A percentile compares a stretch with the other conserved stretches of the same genome.
phyloP scores from a whole-genome alignment of 2,329 filamentous ascomycete genomes.

The Diaporthe sp. region DNA sequence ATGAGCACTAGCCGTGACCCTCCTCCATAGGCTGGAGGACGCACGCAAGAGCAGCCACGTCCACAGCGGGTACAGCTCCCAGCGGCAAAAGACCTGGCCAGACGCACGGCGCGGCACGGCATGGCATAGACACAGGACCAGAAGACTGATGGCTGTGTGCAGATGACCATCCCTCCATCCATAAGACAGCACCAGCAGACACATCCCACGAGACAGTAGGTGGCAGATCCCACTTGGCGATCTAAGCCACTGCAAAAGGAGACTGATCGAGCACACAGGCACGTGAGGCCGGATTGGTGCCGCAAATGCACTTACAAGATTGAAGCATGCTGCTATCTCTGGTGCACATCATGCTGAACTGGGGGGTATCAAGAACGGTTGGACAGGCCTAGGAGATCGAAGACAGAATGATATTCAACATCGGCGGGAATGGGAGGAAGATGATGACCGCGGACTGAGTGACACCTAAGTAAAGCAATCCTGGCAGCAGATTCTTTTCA shows the following conservation, averaged over 20 bases:
- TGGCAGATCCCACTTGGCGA: conserved; percentile 21
- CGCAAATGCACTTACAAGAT: neutral
- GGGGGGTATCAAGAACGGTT: neutral
- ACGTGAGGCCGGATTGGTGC: neutral
- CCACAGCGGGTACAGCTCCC: neutral
- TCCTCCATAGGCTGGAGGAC: conserved; percentile 11
- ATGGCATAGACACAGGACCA: neutral
- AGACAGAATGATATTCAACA: neutral
- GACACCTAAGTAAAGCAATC: neutral
- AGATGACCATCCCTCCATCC: conserved; percentile 10
- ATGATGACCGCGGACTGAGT: neutral
- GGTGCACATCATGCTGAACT: neutral
- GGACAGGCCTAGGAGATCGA: neutral
- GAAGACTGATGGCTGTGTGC: conserved; percentile 15
- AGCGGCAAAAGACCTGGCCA: neutral
- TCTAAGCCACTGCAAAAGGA: conserved; percentile 10
- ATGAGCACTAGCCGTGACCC: neutral
- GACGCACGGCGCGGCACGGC: neutral
- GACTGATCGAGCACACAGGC: neutral
- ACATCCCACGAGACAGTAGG: neutral
- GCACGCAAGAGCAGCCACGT: neutral
- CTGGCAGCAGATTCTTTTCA: neutral
- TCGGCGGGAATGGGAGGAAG: neutral
- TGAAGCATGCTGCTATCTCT: neutral
- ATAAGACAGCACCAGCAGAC: neutral